Base-by-base conservation (phyloP, 78 protist genomes). In the Planoprotostelium fungivorum region DNA sequence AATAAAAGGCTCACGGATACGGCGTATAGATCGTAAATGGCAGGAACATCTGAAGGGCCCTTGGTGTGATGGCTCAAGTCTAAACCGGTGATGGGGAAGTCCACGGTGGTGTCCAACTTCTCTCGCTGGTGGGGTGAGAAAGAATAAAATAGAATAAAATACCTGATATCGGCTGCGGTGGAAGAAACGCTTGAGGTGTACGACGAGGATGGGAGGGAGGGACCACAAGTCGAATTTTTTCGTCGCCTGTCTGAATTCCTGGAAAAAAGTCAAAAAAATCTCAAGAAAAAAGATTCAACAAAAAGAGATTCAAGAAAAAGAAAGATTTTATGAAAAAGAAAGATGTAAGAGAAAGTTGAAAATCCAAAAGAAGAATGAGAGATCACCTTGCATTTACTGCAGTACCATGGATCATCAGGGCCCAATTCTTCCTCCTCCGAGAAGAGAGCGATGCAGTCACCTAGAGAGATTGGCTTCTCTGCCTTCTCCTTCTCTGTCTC, bases 121-220 rank as follows among this genome's bases (percentile, higher is more conserved):
- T 93, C 95, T 0, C 98, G 84, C 31, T 34, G 73, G 31, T 35
- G 31, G 86, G 51, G 90, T 86, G 87, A 90, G 90, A 88, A 86
- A 87, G 91, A 86, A n/a, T n/a, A n/a, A n/a, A n/a, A n/a, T n/a
- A n/a, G n/a, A n/a, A n/a, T n/a, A n/a, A n/a, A n/a, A n/a, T n/a
- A n/a, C n/a, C n/a, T n/a, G n/a, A n/a, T 16, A 85, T 36, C 16
- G 5, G 5, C 87, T 16, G 34, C 63, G 5, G 37, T 85, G 87
- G 5, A 85, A 85, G 91, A 92, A 98, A 0, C 99, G 96, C 93
- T 98, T 98, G 39, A 98, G 93, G 35, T 98, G 99, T 34, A 98
- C 73, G 1, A 97, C 95, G 1, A 98, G 88, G 38, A 91, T 83
- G 31, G 94, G 91, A 84, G 99, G 99, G 38, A 97, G 89, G 51